Evolutionary conservation across 352 stramenopile genomes (phyloP).

Genomic region (Phytophthora syringae): DNA sequence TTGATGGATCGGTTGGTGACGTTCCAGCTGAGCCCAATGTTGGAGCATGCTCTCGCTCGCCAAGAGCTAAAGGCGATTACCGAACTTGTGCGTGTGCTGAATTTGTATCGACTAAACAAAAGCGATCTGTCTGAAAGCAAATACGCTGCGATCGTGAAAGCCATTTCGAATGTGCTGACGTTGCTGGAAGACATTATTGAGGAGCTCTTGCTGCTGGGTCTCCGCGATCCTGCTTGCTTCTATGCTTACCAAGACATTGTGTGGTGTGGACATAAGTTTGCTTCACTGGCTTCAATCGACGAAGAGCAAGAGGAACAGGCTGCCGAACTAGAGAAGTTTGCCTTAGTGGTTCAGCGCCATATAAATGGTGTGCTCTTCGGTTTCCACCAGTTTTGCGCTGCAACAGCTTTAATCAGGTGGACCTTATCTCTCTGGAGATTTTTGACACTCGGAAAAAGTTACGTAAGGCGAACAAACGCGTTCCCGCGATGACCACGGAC

Average conservation of each 20-base stretch:
- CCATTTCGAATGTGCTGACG: constrained; percentile 46
- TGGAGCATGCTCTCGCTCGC: constrained; percentile 70
- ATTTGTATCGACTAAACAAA: constrained; percentile 46
- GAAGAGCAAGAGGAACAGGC: constrained; percentile 10
- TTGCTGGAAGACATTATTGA: constrained; percentile 66
- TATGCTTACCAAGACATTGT: constrained; percentile 86
- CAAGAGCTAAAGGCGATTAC: constrained; percentile 71
- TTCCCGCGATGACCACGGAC: constrained; percentile 27
- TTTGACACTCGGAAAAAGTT: constrained; percentile 78
- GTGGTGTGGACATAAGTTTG: constrained; percentile 81
- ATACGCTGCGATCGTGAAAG: constrained; percentile 28
- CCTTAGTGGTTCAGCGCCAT: constrained; percentile 63
- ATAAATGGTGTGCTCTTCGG: constrained; percentile 71
- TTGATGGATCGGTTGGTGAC: constrained; percentile 75
- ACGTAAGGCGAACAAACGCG: constrained; percentile 39
- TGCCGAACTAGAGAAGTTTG: constrained; percentile 57
- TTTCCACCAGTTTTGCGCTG: constrained; percentile 82
- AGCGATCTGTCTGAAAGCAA: constrained; percentile 17
- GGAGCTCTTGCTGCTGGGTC: constrained; percentile 52
- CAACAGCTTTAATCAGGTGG: constrained; percentile 82
- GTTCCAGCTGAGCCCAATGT: constrained; percentile 80
- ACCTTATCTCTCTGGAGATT: constrained; percentile 74
- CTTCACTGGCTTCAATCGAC: constrained; percentile 9
- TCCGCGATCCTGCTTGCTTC: constrained; percentile 70
- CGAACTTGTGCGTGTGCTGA: constrained; percentile 63